phyloP scores from a whole-genome alignment of 805 yeast species.

The Suhomyces pyralidae region DNA sequence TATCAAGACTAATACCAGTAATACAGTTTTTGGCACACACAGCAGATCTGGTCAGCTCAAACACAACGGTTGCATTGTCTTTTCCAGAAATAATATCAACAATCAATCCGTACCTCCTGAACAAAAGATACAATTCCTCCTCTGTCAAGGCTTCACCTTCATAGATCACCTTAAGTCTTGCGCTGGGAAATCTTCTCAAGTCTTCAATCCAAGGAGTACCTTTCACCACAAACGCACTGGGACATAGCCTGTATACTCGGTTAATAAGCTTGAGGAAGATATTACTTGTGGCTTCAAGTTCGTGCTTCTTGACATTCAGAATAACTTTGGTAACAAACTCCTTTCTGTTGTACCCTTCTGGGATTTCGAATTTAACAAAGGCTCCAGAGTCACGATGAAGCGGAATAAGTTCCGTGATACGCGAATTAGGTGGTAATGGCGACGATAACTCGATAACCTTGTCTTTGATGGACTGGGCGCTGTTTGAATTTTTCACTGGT shows the following conservation, averaged over 20 bases:
- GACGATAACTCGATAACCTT: conserved; percentile 16
- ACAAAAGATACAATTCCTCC: conserved; percentile 74
- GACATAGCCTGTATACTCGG: conserved; percentile 26
- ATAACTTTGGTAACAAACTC: conserved; percentile 54
- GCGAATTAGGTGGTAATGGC: conserved; percentile 32
- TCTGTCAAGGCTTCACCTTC: conserved; percentile 77
- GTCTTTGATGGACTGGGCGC: conserved; percentile 16
- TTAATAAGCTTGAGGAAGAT: conserved; percentile 9
- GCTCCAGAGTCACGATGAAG: conserved; percentile 90
- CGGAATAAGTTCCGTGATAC: conserved; percentile 61
- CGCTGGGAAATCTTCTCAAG: conserved; percentile 70
- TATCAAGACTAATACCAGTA: conserved; percentile 66
- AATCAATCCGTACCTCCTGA: conserved; percentile 85
- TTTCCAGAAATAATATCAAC: conserved; percentile 64
- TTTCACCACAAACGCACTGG: conserved; percentile 67
- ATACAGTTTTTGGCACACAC: conserved; percentile 87
- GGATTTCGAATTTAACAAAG: conserved; percentile 72
- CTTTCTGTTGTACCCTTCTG: conserved; percentile 46
- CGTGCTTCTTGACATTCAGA: conserved; percentile 36
- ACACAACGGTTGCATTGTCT: conserved; percentile 45
- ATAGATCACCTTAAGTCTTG: conserved; percentile 60
- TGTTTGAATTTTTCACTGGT: conserved; percentile 11
- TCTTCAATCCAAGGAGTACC: conserved; percentile 98
- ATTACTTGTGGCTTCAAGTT: conserved; percentile 8
- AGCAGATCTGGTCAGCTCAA: conserved; percentile 60